phyloP scores from a whole-genome alignment of 169 alveolate species.

The Eimeria praecox region DNA sequence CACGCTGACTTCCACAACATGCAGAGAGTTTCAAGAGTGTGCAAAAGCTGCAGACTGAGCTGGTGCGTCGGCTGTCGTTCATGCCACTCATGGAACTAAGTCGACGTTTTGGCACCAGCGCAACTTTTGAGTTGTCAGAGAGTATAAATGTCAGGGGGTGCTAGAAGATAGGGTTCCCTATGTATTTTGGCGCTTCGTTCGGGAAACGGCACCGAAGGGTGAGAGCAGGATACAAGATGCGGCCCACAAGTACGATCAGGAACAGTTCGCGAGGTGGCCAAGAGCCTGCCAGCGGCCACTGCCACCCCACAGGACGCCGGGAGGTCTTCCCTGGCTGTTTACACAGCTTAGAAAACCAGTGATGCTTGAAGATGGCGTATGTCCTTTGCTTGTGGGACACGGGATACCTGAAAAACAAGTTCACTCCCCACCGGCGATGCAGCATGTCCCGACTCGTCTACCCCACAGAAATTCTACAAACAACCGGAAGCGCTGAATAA shows the following conservation, averaged over 20 bases:
- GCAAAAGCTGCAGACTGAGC: background rate
- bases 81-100: background rate
- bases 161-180: background rate
- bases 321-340: conserved; percentile 14
- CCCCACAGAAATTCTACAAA: background rate
- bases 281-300: conserved; percentile 44
- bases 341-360: background rate
- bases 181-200: background rate
- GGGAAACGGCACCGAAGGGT: background rate
- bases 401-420: conserved; percentile 44
- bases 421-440: background rate
- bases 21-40: background rate
- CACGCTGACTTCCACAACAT: background rate
- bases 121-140: background rate
- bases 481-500: background rate
- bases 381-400: conserved; percentile 20
- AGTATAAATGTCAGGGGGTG: conserved; percentile 35
- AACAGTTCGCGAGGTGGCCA: conserved; percentile 57
- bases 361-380: background rate
- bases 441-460: background rate
- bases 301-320: conserved; percentile 73
- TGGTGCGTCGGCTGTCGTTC: background rate
- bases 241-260: background rate
- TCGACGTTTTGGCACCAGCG: background rate
- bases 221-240: conserved; percentile 2